A percentile compares a stretch with the other conserved stretches of the same genome.
Evolutionary conservation across 768 basidiomycete species (phyloP).

Genomic region (Hericium erinaceus): DNA sequence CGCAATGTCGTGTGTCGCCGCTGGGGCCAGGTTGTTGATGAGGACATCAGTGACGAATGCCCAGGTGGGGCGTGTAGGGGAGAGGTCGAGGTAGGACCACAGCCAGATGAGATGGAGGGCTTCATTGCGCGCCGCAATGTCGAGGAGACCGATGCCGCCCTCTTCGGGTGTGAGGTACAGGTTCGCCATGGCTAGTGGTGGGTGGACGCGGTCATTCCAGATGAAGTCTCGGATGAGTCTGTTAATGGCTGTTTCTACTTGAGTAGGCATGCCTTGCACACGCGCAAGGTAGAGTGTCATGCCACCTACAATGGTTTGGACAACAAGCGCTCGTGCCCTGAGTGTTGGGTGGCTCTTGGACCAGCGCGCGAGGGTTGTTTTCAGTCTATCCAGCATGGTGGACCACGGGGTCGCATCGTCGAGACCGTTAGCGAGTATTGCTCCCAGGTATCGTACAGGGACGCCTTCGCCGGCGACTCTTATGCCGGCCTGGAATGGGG

Average conservation of each 20-base stretch:
- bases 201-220: constrained; percentile 1
- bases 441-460: neutral
- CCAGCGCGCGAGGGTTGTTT: neutral
- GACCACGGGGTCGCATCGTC: constrained; percentile 1
- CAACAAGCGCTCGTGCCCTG: constrained; percentile 11
- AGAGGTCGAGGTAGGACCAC: constrained; percentile 5
- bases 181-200: neutral
- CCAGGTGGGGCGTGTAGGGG: neutral
- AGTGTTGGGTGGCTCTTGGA: constrained; percentile 5
- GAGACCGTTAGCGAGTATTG: neutral
- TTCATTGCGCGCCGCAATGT: constrained; percentile 5
- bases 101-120: constrained; percentile 11
- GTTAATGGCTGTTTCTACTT: neutral
- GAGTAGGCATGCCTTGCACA: constrained; percentile 20
- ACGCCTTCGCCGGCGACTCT: neutral
- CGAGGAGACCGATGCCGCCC: constrained; percentile 8
- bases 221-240: constrained; percentile 12
- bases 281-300: constrained; percentile 20
- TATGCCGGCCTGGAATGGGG: neutral
- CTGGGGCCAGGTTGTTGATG: neutral
- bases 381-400: constrained; percentile 3
- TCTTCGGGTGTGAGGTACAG: neutral
- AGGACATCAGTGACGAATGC: constrained; percentile 5
- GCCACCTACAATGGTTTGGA: constrained; percentile 16
- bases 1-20: neutral